These are phyloP conservation scores for Exophiala lecanii-corni DNA, from an alignment of 2,329 filamentous ascomycete species.

Conservation along the genomic window DNA sequence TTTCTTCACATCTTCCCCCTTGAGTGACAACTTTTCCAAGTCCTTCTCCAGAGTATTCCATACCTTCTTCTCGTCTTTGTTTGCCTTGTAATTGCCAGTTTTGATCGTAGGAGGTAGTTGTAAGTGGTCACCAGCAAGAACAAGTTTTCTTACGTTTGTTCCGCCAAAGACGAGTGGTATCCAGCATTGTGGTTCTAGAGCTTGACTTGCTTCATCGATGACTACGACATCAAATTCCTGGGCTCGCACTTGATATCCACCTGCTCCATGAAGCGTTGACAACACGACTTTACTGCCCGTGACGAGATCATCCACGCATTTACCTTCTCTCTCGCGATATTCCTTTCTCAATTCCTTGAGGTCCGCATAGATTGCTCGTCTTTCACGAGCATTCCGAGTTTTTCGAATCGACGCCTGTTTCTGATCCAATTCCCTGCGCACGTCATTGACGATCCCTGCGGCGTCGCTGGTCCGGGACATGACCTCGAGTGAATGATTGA, in stretches of 20 bases:
- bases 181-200: slow-evolving; percentile 95
- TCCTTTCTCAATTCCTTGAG: slow-evolving; percentile 82
- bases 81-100: slow-evolving; percentile 38
- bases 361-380: slow-evolving; percentile 76
- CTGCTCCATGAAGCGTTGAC: slow-evolving; percentile 86
- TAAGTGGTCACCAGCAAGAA: slow-evolving; percentile 89
- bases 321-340: slow-evolving; percentile 76
- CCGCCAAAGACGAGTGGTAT: slow-evolving; percentile 69
- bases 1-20: slow-evolving; percentile 27
- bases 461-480: slow-evolving; percentile 87
- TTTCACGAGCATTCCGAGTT: slow-evolving; percentile 73
- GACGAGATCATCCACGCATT: slow-evolving; percentile 73
- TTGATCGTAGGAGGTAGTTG: slow-evolving; percentile 95
- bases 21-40: slow-evolving; percentile 35
- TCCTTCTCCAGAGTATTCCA: slow-evolving; percentile 31
- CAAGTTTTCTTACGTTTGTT: slow-evolving; percentile 58
- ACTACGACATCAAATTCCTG: slow-evolving; percentile 94
- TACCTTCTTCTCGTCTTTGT: slow-evolving; percentile 41
- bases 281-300: slow-evolving; percentile 79
- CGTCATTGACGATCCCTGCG: slow-evolving; percentile 81
- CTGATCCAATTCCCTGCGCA: slow-evolving; percentile 85
- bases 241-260: slow-evolving; percentile 52
- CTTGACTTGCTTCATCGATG: slow-evolving; percentile 94
- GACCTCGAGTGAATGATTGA: slow-evolving; percentile 86
- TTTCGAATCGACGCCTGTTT: slow-evolving; percentile 88